Evolutionary conservation across 768 basidiomycete species (phyloP).

Genomic region (Gautieria morchelliformis): DNA sequence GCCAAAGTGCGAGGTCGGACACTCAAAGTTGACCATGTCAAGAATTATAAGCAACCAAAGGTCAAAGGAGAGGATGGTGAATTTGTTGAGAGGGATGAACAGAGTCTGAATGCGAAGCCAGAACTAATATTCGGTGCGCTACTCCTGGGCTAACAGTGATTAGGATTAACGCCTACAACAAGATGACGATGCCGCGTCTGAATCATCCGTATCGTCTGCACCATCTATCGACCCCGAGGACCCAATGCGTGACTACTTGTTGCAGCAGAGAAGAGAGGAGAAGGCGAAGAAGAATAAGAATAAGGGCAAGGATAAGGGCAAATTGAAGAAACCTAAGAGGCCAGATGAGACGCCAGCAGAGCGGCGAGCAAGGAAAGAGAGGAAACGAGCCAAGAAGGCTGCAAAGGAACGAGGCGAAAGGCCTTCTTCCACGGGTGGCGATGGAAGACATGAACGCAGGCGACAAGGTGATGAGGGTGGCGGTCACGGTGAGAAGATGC

Average conservation of each 20-base stretch:
- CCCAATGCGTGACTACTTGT: constrained; percentile 91
- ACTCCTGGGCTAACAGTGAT: not conserved
- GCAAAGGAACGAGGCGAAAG: constrained; percentile 26
- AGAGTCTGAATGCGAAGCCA: constrained; percentile 82
- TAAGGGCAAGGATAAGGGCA: constrained; percentile 46
- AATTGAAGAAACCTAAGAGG: constrained; percentile 57
- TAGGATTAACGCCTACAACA: constrained; percentile 6
- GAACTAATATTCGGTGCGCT: constrained; percentile 51
- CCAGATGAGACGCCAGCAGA: constrained; percentile 69
- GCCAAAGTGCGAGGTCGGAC: constrained; percentile 79
- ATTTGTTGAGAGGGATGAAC: constrained; percentile 74
- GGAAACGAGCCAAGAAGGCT: constrained; percentile 59
- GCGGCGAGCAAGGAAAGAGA: constrained; percentile 62
- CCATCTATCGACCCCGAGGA: constrained; percentile 88
- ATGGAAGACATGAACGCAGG: constrained; percentile 8
- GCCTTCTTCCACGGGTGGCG: not conserved
- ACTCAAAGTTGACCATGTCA: constrained; percentile 87
- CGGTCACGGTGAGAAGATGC: not conserved
- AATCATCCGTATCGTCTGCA: constrained; percentile 53
- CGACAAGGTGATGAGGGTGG: not conserved
- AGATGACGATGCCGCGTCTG: constrained; percentile 49
- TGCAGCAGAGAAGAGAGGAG: constrained; percentile 64
- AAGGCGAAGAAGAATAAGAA: constrained; percentile 59
- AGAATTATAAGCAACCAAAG: constrained; percentile 84
- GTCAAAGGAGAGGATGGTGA: constrained; percentile 73